Evolutionary conservation across 257 asterid species (phyloP), one percentile per base, ranked within the genome.

Genomic region (Rehmannia glutinosa): DNA sequence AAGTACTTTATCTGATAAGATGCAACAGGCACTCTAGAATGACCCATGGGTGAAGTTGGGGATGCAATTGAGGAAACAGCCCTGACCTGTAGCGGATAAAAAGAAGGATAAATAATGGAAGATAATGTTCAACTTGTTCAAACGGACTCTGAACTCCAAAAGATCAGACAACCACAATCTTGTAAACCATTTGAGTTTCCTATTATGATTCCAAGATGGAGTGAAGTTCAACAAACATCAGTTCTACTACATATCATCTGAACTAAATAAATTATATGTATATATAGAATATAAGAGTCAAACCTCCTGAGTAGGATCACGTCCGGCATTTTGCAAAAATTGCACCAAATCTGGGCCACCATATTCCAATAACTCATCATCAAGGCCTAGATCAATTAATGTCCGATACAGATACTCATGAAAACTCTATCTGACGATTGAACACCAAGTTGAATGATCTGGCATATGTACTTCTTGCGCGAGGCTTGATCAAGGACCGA

Each of bases 311-410:
- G 62, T 12, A 36, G 91, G 76, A 53, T 94, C 96, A 59, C 92
- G 94, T 25, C 91, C 95, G 67, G 93, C 89, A 79, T 79, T 88
- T 83, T 87, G 97, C 82, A 94, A 79, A 86, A 91, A 94, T 61
- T 82, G 96, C 62, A 94, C 96, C 91, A 94, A 77, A 74, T 91
- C 99, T 13, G 97, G 93, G 25, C 97, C 99, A 20, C 97, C 97
- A 59, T 82, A 89, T 80, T 91, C 99, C 76, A 94, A 69, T 35
- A 94, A 78, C 73, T 94, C 99, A 73, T 88, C 95, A 75, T 94
- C 96, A 60, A 94, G 95, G 69, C 97, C 96, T 51, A 88, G 73
- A 55, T 84, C 95, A 42, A 94, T 88, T 73, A 94, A 71, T 36
- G 89, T 87, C 30, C 87, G 83, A 80, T 94, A 94, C 64, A 94